These are phyloP conservation scores for Cerioporus squamosus DNA, from an alignment of 1,284 basidiomycete species.

Conservation along the genomic window DNA sequence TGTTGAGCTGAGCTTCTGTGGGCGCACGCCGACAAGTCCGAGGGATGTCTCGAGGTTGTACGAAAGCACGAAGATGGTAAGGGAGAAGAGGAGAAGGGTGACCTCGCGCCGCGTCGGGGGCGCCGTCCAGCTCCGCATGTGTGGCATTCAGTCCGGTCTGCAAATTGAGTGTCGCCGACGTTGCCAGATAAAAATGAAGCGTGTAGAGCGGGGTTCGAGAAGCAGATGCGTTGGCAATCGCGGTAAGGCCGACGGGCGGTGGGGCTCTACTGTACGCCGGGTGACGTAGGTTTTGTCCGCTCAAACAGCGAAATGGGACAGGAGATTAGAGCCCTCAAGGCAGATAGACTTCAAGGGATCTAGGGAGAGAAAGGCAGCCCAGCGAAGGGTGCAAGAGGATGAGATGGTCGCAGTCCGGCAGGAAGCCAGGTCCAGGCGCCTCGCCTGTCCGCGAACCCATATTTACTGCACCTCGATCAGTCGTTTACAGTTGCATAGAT, in stretches of 20 bases:
- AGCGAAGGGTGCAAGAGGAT: not conserved
- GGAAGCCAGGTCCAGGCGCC: not conserved
- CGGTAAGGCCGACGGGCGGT: no score
- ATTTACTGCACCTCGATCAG: conserved; percentile 2
- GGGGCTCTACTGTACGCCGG: not conserved
- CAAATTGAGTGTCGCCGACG: not conserved
- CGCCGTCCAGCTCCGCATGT: conserved; percentile 56
- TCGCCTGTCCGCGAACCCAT: no score
- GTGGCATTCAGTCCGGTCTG: conserved; percentile 18
- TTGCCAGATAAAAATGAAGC: not conserved
- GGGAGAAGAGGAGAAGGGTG: conserved; percentile 60
- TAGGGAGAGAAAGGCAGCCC: not conserved
- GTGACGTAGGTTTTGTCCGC: not conserved
- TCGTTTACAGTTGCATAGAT: not conserved
- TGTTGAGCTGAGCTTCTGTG: conserved; percentile 31
- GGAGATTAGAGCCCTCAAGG: not conserved
- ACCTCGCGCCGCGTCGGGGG: conserved; percentile 69
- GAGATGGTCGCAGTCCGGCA: not conserved
- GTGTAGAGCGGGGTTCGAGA: not conserved
- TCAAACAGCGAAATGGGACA: not conserved
- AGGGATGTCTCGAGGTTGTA: conserved; percentile 70
- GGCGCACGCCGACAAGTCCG: conserved; percentile 49
- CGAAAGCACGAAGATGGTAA: conserved; percentile 64
- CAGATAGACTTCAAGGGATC: not conserved
- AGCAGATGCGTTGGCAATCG: no score